Base-by-base conservation (phyloP, 2,329 filamentous ascomycete genomes). In the Helotiales sp. region DNA sequence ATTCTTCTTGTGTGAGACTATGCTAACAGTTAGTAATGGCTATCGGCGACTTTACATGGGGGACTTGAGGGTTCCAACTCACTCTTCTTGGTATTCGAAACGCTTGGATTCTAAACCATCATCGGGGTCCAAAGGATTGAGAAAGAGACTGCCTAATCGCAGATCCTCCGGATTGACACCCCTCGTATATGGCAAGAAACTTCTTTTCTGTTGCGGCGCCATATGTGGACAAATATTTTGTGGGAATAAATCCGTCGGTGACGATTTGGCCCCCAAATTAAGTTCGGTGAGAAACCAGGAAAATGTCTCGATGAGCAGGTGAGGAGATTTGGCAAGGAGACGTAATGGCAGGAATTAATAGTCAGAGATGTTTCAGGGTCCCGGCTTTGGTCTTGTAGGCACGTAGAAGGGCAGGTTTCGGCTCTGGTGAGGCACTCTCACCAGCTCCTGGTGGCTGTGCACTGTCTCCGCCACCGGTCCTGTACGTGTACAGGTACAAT, bases 151-250 rank as follows among this genome's bases (percentile, higher is more conserved):
- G 7, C 59, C 59, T 49, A 61, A 40, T 7, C 59, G 43, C 26
- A 61, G 22, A 20, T 61, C 59, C 40, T 61, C 59, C 4, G 43
- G 59, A 52, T 61, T 61, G 17, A 61, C 52, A 8, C 59, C 59
- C 13, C 47, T 32, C n/a, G 43, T 34, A n/a, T 61, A 61, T 22
- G 59, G 59, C 11, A 61, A 17, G n/a, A 61, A 61, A 61, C 59
- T 61, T 13, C 59, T 43, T 20, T 61, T 61, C 59, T 61, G 59
- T 52, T 61, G 59, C n/a, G 59, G 59, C 22, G 59, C 43, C 59
- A 61, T 61, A 50, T 22, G 5, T 61, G 59, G 32, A 17, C 10
- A 17, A 28, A 49, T 50, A 30, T 37, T 45, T 45, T 26, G 37
- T 13, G 22, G n/a, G n/a, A 30, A 17, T 15, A 7, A 45, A 20